These are phyloP conservation scores for Cinchona pubescens DNA, from an alignment of 257 asterid genomes.

Conservation along the genomic window DNA sequence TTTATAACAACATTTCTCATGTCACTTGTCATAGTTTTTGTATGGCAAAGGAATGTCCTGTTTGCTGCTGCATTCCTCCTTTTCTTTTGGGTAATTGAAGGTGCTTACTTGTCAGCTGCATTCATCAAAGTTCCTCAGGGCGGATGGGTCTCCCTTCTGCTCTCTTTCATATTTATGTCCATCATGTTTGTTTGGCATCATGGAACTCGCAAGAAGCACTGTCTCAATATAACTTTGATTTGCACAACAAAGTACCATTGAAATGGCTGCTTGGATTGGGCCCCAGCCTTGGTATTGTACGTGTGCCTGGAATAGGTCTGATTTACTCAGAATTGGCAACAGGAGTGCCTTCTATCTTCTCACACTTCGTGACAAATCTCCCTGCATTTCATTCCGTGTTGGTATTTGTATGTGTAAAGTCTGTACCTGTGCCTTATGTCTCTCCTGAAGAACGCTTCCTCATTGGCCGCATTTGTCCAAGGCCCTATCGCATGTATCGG, in stretches of 20 bases:
- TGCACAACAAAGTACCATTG: conserved; percentile 85
- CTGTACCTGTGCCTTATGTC: conserved; percentile 80
- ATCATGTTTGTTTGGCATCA: conserved; percentile 93
- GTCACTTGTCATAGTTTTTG: conserved; percentile 80
- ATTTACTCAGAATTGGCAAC: conserved; percentile 90
- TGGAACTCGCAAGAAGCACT: conserved; percentile 87
- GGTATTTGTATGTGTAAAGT: conserved; percentile 89
- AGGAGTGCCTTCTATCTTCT: conserved; percentile 87
- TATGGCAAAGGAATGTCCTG: conserved; percentile 64
- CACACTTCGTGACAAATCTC: conserved; percentile 87
- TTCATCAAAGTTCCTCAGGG: conserved; percentile 76
- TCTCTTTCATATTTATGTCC: conserved; percentile 59
- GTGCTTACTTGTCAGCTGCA: conserved; percentile 58
- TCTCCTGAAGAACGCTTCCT: conserved; percentile 87
- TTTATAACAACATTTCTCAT: conserved; percentile 84
- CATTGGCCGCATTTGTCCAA: conserved; percentile 89
- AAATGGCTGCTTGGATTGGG: conserved; percentile 89
- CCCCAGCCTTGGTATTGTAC: conserved; percentile 89
- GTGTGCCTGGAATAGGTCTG: conserved; percentile 96
- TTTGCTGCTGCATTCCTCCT: conserved; percentile 58
- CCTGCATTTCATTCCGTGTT: conserved; percentile 89
- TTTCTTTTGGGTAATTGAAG: conserved; percentile 72
- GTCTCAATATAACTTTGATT: conserved; percentile 76
- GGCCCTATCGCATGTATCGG: conserved; percentile 90
- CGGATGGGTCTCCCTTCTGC: conserved; percentile 86